Percentiles rank a stretch among this genome's conserved stretches.
These are phyloP conservation scores for Colletotrichum echinochloae DNA, from an alignment of 2,329 filamentous ascomycete species.

Conservation along the genomic window DNA sequence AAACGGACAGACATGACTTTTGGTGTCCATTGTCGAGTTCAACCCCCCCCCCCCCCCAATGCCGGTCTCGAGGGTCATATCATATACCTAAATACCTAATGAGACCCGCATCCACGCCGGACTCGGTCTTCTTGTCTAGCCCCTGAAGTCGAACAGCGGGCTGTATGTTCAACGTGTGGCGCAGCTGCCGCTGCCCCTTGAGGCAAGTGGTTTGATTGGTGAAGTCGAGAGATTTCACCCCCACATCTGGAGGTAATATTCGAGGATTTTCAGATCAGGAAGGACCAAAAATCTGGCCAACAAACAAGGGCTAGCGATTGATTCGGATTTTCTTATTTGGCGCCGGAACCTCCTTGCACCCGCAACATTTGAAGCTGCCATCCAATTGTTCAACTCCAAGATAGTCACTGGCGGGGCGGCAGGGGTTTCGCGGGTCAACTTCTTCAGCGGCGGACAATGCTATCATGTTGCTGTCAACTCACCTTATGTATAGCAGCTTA, in stretches of 20 bases:
- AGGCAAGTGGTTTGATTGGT: not conserved
- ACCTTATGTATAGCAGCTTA: not conserved
- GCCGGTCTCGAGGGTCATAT: not conserved
- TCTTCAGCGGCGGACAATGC: conserved; percentile 24
- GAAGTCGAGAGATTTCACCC: not conserved
- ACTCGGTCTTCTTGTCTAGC: not conserved
- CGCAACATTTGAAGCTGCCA: not conserved
- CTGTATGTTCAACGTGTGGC: not conserved
- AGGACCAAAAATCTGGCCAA: not conserved
- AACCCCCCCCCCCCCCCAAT: not conserved
- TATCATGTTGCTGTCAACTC: not conserved
- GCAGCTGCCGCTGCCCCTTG: not conserved
- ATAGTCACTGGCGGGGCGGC: not conserved
- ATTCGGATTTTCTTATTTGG: conserved; percentile 5
- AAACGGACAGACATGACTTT: not conserved
- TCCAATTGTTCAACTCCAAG: not conserved
- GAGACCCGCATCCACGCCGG: not conserved
- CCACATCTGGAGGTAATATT: not conserved
- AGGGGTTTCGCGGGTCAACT: not conserved
- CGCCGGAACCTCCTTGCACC: not conserved
- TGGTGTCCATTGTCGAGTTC: not conserved
- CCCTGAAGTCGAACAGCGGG: not conserved
- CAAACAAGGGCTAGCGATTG: not conserved
- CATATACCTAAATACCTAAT: too few relatives aligned
- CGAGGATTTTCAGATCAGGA: not conserved